These are phyloP conservation scores for Talaromyces liani DNA, from an alignment of 495 filamentous ascomycete species.

Conservation along the genomic window DNA sequence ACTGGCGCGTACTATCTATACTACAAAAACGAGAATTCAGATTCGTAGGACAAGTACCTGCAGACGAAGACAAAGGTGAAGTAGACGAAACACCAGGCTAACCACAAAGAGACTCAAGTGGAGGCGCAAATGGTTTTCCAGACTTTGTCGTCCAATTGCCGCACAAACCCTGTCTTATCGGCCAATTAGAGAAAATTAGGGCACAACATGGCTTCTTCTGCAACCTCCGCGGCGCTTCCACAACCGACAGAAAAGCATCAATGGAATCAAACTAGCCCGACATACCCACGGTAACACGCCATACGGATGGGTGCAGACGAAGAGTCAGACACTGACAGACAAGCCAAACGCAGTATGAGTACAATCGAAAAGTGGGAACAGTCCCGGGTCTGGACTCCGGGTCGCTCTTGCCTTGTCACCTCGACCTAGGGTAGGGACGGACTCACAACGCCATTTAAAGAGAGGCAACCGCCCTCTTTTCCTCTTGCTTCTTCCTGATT, in stretches of 20 bases:
- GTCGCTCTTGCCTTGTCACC: background rate
- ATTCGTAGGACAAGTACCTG: background rate
- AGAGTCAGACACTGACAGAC: background rate
- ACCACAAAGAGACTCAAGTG: background rate
- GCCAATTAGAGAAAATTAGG: background rate
- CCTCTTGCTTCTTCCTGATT: background rate
- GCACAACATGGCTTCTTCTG: background rate
- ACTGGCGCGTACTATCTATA: too few relatives aligned
- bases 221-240: background rate
- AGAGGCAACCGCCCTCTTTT: background rate
- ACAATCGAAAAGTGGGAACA: background rate
- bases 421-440: background rate
- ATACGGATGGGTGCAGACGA: background rate
- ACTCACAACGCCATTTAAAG: background rate
- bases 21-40: too few relatives aligned
- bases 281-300: background rate
- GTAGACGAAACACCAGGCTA: background rate
- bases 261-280: background rate
- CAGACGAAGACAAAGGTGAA: background rate
- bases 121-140: background rate
- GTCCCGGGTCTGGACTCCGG: background rate
- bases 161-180: background rate
- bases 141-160: background rate
- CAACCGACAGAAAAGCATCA: background rate
- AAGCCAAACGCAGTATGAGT: background rate